Evolutionary conservation across 2,329 filamentous ascomycete genomes (phyloP), one percentile per base, ranked within the genome.

Genomic region (Colletotrichum cuscutae): DNA sequence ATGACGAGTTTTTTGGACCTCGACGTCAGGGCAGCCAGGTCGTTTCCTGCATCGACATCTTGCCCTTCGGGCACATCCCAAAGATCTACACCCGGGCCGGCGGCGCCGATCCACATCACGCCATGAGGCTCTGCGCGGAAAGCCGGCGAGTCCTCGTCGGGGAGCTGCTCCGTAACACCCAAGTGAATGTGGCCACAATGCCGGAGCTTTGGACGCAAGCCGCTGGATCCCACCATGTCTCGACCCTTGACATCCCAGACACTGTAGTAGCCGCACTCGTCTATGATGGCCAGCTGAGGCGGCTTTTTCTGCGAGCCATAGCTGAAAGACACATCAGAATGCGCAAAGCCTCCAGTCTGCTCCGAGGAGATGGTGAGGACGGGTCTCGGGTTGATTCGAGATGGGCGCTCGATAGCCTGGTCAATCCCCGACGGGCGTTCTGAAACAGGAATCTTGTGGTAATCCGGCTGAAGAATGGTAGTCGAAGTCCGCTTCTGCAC

Each of bases 271-370:
- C 92, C 93, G 42, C 82, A 82, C 64, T 89, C 85, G 76, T 95
- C 92, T 22, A 95, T 84, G 30, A 95, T 84, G 19, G 87, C 91
- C 65, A 95, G 82, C 76, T 93, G 91, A 1, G 89, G 87, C 85
- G 89, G 79, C 82, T 89, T 75, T 71, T 82, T 78, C 22, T 72
- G 75, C 5, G 77, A 78, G 4, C 81, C 80, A 0, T 92, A 89
- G 74, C 91, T 92, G 79, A 95, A 93, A 0, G 88, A 81, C 3
- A 93, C 84, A 80, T 95, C 91, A 0, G 86, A 86, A 76, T 94
- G 91, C 0, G 85, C 78, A 35, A 81, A 82, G 1, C 87, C 88
- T 1, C 89, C 90, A 0, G 89, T 91, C 35, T 87, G 81, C 2
- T 84, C 79, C 15, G 84, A 83, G 0, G 83, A 80, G n/a, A 95